Evolutionary conservation across 2,329 filamentous ascomycete genomes (phyloP).

Genomic region (Fusarium sp.): DNA sequence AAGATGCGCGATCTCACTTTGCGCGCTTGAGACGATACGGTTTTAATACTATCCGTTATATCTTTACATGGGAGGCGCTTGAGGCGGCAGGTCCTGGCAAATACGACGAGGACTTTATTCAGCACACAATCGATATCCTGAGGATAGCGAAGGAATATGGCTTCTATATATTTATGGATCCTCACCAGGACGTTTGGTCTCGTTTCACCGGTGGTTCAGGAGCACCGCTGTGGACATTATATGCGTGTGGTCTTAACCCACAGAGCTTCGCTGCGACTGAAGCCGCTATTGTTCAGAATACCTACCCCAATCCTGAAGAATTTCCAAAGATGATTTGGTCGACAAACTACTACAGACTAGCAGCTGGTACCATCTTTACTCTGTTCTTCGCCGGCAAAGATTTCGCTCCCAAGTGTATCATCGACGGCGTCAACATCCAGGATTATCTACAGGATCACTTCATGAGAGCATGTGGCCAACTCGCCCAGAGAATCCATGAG

Average conservation of each 20-base stretch:
- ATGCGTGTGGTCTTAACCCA: constrained; percentile 92
- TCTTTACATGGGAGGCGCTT: constrained; percentile 99
- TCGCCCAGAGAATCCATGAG: constrained; percentile 87
- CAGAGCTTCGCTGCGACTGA: constrained; percentile 86
- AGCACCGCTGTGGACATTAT: constrained; percentile 97
- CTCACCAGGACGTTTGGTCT: constrained; percentile 99
- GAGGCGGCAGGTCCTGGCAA: constrained; percentile 89
- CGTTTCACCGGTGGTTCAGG: constrained; percentile 93
- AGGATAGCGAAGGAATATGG: constrained; percentile 88
- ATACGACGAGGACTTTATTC: constrained; percentile 94
- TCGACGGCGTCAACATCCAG: constrained; percentile 94
- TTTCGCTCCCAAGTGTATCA: constrained; percentile 95
- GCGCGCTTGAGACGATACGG: constrained; percentile 86
- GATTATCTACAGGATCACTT: constrained; percentile 94
- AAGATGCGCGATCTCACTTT: constrained; percentile 89
- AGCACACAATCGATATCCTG: constrained; percentile 87
- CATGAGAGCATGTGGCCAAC: constrained; percentile 79
- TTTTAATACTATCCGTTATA: constrained; percentile 95
- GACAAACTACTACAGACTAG: constrained; percentile 92
- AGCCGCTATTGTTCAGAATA: constrained; percentile 94
- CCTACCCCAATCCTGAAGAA: constrained; percentile 82
- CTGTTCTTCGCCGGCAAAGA: constrained; percentile 91
- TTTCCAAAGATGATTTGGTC: constrained; percentile 99
- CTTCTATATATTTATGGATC: constrained; percentile 98
- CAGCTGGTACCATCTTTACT: constrained; percentile 90